Conservation (phyloP, 140 eudicot species). For the Senecio squalidus region DNA sequence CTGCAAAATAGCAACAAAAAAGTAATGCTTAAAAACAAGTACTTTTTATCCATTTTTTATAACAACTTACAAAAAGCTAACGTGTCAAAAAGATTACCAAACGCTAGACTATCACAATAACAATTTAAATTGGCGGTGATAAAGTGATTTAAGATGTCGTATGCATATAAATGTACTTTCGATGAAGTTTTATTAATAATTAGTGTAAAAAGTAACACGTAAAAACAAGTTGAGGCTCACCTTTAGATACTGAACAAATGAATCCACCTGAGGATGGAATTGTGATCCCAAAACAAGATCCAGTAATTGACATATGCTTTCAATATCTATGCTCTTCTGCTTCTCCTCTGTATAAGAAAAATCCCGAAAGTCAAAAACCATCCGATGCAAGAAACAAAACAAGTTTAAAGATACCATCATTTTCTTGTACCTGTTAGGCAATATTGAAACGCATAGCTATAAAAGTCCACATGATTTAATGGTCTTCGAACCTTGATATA, state of each 20-base stretch:
- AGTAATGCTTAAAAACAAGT: neutral
- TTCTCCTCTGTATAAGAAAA: slow-evolving; percentile 55
- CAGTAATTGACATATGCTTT: slow-evolving; percentile 62
- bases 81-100: too few relatives aligned
- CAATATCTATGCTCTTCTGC: slow-evolving; percentile 79
- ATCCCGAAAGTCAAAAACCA: neutral
- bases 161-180: too few relatives aligned
- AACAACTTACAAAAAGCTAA: neutral
- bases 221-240: slow-evolving; percentile 23
- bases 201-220: too few relatives aligned
- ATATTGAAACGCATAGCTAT: slow-evolving; percentile 60
- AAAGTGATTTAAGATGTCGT: too few relatives aligned
- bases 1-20: slow-evolving; percentile 30
- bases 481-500: slow-evolving; percentile 58
- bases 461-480: slow-evolving; percentile 59
- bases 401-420: neutral
- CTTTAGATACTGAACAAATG: slow-evolving; percentile 50
- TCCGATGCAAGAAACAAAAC: neutral
- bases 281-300: slow-evolving; percentile 67
- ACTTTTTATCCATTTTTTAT: neutral
- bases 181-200: too few relatives aligned
- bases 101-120: too few relatives aligned
- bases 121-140: too few relatives aligned
- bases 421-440: slow-evolving; percentile 57
- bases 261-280: slow-evolving; percentile 56